These are phyloP conservation scores for Pugionium cornutum DNA, from an alignment of 345 rosid genomes.

Conservation along the genomic window DNA sequence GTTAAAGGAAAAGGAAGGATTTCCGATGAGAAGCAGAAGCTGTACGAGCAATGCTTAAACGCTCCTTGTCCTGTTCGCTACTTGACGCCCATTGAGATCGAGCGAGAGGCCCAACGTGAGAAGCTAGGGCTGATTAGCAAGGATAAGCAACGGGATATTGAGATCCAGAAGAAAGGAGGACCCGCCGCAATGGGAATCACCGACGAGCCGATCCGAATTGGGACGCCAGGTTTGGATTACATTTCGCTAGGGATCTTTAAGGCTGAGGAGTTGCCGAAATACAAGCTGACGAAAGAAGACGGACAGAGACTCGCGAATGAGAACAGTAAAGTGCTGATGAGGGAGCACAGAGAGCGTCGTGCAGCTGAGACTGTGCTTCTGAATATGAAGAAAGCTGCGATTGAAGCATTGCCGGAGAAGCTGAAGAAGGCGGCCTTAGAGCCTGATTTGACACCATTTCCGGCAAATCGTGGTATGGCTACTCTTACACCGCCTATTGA, in stretches of 20 bases:
- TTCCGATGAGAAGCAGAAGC: constrained; percentile 52
- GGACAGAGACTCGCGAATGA: constrained; percentile 84
- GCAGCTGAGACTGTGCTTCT: constrained; percentile 69
- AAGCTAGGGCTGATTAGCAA: constrained; percentile 83
- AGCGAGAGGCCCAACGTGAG: constrained; percentile 78
- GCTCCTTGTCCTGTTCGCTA: constrained; percentile 86
- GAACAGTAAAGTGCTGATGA: constrained; percentile 84
- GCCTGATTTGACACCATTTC: constrained; percentile 82
- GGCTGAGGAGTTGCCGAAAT: constrained; percentile 73
- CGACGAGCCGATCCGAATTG: constrained; percentile 70
- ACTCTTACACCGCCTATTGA: constrained; percentile 95
- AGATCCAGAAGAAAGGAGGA: constrained; percentile 78
- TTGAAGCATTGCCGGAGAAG: constrained; percentile 80
- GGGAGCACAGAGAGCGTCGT: constrained; percentile 73
- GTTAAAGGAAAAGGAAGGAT: constrained; percentile 42
- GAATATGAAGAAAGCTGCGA: constrained; percentile 76
- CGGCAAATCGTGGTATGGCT: constrained; percentile 74
- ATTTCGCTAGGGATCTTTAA: constrained; percentile 77
- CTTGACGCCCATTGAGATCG: constrained; percentile 58
- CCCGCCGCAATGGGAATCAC: constrained; percentile 65
- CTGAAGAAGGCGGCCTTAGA: constrained; percentile 71
- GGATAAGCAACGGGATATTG: constrained; percentile 72
- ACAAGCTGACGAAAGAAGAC: constrained; percentile 80
- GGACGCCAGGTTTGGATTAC: constrained; percentile 79
- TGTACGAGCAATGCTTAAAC: constrained; percentile 70